Percentiles rank a stretch among this genome's conserved stretches.
Evolutionary conservation across 179 eudicot genomes (phyloP).

Genomic region (Spergularia azorica): DNA sequence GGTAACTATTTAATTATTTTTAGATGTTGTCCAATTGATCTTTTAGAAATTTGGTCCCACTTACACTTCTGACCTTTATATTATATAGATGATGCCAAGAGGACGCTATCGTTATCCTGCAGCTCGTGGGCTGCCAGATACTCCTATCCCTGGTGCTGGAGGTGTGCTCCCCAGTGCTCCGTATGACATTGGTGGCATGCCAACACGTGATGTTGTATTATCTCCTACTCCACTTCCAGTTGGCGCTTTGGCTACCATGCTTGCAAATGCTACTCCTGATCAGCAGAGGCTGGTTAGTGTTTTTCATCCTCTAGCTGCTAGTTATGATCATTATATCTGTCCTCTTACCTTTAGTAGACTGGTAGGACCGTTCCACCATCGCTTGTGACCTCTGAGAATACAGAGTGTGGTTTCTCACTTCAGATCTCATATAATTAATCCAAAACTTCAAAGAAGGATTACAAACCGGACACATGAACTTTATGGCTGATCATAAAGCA

Average conservation of each 20-base stretch:
- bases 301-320: neutral
- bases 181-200: constrained; percentile 67
- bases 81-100: constrained; percentile 70
- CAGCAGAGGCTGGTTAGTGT: constrained; percentile 51
- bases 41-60: neutral
- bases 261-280: constrained; percentile 77
- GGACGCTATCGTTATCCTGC: constrained; percentile 66
- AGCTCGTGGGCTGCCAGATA: constrained; percentile 62
- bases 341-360: constrained; percentile 15
- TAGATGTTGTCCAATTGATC: neutral
- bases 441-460: too few relatives aligned
- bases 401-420: too few relatives aligned
- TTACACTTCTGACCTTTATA: too few relatives aligned
- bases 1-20: constrained; percentile 25
- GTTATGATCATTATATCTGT: neutral
- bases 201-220: constrained; percentile 50
- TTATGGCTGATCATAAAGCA: too few relatives aligned
- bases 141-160: constrained; percentile 41
- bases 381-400: too few relatives aligned
- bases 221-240: constrained; percentile 59
- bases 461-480: too few relatives aligned
- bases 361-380: constrained; percentile 32
- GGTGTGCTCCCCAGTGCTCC: constrained; percentile 55
- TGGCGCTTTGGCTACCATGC: constrained; percentile 68
- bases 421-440: too few relatives aligned